These are phyloP conservation scores for Ichthyophthirius multifiliis DNA, from an alignment of 169 alveolate genomes.

Conservation along the genomic window DNA sequence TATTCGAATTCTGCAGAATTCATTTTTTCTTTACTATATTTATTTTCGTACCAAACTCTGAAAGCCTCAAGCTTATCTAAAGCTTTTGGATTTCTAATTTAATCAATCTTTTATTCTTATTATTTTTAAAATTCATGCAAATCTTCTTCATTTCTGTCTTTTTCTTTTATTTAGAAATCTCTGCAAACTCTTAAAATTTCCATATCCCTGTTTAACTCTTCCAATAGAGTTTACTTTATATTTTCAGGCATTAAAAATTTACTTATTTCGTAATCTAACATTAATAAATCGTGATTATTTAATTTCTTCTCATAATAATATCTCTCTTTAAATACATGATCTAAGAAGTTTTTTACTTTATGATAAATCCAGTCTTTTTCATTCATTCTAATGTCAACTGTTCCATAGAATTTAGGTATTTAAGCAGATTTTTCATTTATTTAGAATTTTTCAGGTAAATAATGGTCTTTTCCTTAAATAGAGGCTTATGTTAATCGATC, in stretches of 20 bases:
- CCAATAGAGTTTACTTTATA: not conserved
- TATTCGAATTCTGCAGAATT: not conserved
- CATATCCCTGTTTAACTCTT: not conserved
- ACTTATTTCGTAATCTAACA: slow-evolving; percentile 1
- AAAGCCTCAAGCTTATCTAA: not conserved
- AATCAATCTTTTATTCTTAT: not conserved
- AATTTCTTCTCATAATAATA: not conserved
- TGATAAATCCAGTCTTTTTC: not conserved
- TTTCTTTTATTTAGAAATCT: not conserved
- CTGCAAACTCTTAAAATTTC: slow-evolving; percentile 4
- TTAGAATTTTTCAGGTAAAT: not conserved
- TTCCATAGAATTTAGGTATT: not conserved
- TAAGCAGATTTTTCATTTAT: not conserved
- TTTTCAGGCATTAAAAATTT: slow-evolving; percentile 8
- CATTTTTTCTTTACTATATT: not conserved
- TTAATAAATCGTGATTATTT: not conserved
- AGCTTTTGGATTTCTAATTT: slow-evolving; percentile 9
- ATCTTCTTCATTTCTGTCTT: not conserved
- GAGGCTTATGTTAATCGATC: not conserved
- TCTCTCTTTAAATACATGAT: not conserved
- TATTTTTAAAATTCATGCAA: not conserved
- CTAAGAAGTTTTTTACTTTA: not conserved
- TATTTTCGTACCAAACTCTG: not conserved
- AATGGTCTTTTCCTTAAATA: slow-evolving; percentile 3
- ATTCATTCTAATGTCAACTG: not conserved